These are phyloP conservation scores for Talaromyces sp. DNA, from an alignment of 2,329 filamentous ascomycete species.

Conservation along the genomic window DNA sequence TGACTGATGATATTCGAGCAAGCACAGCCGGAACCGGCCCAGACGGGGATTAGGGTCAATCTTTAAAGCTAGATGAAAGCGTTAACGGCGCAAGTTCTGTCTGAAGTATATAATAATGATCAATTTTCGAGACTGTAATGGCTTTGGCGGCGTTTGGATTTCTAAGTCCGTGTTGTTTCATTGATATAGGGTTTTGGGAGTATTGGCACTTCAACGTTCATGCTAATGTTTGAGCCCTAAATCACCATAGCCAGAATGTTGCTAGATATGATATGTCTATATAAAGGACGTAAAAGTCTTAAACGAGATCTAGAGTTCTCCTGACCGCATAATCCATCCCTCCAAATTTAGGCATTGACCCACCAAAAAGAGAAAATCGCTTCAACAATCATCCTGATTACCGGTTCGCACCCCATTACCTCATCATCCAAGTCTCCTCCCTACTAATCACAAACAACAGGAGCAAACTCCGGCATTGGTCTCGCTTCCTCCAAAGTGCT, in stretches of 20 bases:
- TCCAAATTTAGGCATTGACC: background rate
- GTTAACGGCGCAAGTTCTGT: background rate
- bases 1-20: no score
- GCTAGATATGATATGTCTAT: background rate
- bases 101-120: background rate
- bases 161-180: background rate
- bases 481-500: constrained; percentile 27
- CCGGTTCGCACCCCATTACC: background rate
- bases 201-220: background rate
- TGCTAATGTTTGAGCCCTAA: background rate
- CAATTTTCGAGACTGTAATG: background rate
- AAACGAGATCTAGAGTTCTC: background rate
- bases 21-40: background rate
- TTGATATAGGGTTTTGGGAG: background rate
- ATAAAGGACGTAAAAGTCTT: background rate
- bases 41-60: background rate
- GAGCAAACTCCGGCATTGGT: constrained; percentile 31
- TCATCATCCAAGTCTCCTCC: background rate
- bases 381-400: constrained; percentile 16
- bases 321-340: no score
- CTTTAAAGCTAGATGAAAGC: background rate
- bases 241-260: background rate
- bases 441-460: constrained; percentile 13
- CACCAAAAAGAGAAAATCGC: background rate
- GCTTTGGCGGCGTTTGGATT: background rate